Percentiles rank a stretch among this genome's conserved stretches.
These are phyloP conservation scores for Anethum foeniculum DNA, from an alignment of 140 eudicot species.

Conservation along the genomic window DNA sequence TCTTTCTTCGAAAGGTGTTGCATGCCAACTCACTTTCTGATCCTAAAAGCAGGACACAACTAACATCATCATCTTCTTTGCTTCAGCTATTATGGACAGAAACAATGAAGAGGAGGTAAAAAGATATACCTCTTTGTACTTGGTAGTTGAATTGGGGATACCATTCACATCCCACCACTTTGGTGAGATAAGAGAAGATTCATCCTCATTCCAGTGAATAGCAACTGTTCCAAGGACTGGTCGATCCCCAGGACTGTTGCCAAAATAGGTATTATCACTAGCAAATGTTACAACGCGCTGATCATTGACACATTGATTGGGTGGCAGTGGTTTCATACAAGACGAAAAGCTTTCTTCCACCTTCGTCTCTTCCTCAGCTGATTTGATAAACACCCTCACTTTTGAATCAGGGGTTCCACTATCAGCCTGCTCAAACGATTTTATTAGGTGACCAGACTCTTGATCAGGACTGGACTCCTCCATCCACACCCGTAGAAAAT, in stretches of 20 bases:
- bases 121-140: conserved; percentile 77
- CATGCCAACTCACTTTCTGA: conserved; percentile 94
- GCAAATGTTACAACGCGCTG: conserved; percentile 15
- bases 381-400: conserved; percentile 13
- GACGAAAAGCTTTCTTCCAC: conserved; percentile 60
- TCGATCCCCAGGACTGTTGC: conserved; percentile 33
- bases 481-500: conserved; percentile 26
- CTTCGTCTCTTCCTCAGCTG: conserved; percentile 29
- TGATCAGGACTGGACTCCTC: conserved; percentile 22
- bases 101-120: not conserved
- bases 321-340: conserved; percentile 52
- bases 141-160: conserved; percentile 87
- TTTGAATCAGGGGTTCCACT: conserved; percentile 29
- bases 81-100: not conserved
- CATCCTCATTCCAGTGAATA: conserved; percentile 42
- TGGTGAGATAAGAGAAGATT: conserved; percentile 35
- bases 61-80: not conserved
- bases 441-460: conserved; percentile 22
- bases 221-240: conserved; percentile 48
- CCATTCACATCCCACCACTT: conserved; percentile 56
- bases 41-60: conserved; percentile 40
- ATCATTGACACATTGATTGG: conserved; percentile 17
- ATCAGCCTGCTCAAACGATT: conserved; percentile 23
- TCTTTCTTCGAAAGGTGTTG: conserved; percentile 93
- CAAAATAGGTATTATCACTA: conserved; percentile 15